Evolutionary conservation across 768 basidiomycete genomes (phyloP), one percentile per base, ranked within the genome.

Genomic region (Fistulinella prunicolor): DNA sequence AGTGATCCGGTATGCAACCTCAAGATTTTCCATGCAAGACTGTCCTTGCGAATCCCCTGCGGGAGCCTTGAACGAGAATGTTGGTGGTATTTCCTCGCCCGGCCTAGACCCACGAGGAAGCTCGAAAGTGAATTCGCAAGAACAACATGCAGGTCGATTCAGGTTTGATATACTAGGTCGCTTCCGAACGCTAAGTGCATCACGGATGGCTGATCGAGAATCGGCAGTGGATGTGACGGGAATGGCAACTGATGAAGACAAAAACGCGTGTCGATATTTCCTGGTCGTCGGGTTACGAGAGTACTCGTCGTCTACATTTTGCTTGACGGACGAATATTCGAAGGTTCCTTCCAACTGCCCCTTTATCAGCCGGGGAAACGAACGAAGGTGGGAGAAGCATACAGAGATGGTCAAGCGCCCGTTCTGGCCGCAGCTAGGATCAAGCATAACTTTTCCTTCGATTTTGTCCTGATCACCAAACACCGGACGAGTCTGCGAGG

Each of bases 261-360:
- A 70, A 57, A 84, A 82, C 19, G 77, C 68, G 54, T 80, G 75
- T 60, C 69, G 73, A 38, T 54, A 45, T 26, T 50, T 60, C 30
- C 30, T 64, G 62, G 53, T 53, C 53, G 43, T 44, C 52, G 59
- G 40, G 49, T 53, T 35, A 39, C 58, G 54, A 53, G 17, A 53
- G 51, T 38, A 51, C 21, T 60, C 61, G 22, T 62, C 51, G 9
- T 53, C 50, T 9, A 38, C 29, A 12, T 58, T 58, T 50, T 49
- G 45, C 13, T 54, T 54, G 28, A 65, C 51, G 21, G 69, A 67
- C 24, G 61, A 49, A 44, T 79, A 81, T 17, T 71, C 66, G 58
- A 88, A 83, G 9, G 71, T 62, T 6, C 85, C 85, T 68, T 86
- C 82, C 42, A 88, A 66, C 85, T 88, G 51, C 5, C 8, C 38